These are phyloP conservation scores for Pseudogymnoascus pannorum DNA, from an alignment of 2,329 filamentous ascomycete species.

Conservation along the genomic window DNA sequence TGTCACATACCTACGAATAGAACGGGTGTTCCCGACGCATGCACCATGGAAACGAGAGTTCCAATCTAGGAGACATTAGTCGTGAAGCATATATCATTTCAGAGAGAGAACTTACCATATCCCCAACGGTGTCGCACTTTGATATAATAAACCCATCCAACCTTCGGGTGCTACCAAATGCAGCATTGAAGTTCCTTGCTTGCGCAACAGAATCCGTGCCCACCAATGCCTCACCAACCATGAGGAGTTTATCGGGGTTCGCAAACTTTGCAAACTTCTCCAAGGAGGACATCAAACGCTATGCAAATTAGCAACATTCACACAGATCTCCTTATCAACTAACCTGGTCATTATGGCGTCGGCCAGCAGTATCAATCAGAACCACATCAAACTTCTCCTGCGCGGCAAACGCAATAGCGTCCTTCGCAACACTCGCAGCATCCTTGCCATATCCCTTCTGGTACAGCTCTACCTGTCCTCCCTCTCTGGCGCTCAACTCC, in stretches of 20 bases:
- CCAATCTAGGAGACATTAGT: constrained; percentile 30
- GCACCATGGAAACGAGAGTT: constrained; percentile 92
- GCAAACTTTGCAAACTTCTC: constrained; percentile 98
- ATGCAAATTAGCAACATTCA: constrained; percentile 13
- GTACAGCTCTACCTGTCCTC: constrained; percentile 80
- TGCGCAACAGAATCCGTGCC: constrained; percentile 94
- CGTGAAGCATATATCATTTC: constrained; percentile 2
- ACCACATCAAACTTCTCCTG: constrained; percentile 82
- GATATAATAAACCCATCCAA: constrained; percentile 97
- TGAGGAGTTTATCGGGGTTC: constrained; percentile 94
- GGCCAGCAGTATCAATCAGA: constrained; percentile 90
- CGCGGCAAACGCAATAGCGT: constrained; percentile 76
- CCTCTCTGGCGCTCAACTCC: constrained; percentile 78
- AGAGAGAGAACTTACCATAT: constrained; percentile 66
- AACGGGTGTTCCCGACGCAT: constrained; percentile 93
- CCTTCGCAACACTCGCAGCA: constrained; percentile 88
- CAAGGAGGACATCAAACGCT: constrained; percentile 84
- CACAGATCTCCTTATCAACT: not conserved
- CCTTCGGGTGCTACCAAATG: constrained; percentile 72
- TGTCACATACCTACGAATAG: constrained; percentile 65
- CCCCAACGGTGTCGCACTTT: constrained; percentile 98
- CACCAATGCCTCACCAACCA: constrained; percentile 84
- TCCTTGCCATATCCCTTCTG: constrained; percentile 98
- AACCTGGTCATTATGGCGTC: constrained; percentile 81
- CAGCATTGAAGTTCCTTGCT: constrained; percentile 90